phyloP scores from a whole-genome alignment of 2,329 filamentous ascomycete species.

The Phaeoacremonium minimum region DNA sequence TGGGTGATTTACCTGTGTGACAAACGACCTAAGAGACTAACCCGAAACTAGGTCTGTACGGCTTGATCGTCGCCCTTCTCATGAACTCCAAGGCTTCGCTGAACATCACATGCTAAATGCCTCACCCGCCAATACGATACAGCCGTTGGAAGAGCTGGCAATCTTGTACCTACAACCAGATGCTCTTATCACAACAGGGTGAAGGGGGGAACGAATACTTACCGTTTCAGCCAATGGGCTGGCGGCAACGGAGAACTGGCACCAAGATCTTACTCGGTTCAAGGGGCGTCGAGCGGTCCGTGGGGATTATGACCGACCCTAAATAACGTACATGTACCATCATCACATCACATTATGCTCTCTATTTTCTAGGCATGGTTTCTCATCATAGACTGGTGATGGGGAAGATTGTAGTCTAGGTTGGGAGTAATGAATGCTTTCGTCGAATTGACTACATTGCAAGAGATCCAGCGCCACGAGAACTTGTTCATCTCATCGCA shows the following conservation, averaged over 20 bases:
- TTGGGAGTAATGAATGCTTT: constrained; percentile 20
- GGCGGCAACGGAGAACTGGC: no score
- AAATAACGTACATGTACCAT: constrained; percentile 44
- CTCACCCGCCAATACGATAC: no score
- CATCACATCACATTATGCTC: constrained; percentile 40
- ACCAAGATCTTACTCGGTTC: no score
- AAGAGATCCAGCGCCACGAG: no score
- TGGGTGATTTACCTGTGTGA: constrained; percentile 31
- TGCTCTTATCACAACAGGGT: no score
- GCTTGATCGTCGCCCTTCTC: constrained; percentile 94
- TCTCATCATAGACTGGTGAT: constrained; percentile 41
- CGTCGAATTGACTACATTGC: no score
- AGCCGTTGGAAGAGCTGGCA: constrained; percentile 29
- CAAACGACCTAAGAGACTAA: background rate
- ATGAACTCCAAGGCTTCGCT: constrained; percentile 93
- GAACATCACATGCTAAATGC: constrained; percentile 56
- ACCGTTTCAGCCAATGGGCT: no score
- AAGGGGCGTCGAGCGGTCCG: no score
- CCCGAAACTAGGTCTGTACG: constrained; percentile 81
- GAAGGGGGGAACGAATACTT: no score
- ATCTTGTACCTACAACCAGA: constrained; percentile 26
- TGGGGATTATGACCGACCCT: no score
- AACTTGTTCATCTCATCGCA: no score
- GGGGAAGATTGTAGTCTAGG: constrained; percentile 37
- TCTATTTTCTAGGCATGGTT: constrained; percentile 23